phyloP scores from a whole-genome alignment of 1,284 basidiomycete genomes.

The Cryptococcus hybrid region DNA sequence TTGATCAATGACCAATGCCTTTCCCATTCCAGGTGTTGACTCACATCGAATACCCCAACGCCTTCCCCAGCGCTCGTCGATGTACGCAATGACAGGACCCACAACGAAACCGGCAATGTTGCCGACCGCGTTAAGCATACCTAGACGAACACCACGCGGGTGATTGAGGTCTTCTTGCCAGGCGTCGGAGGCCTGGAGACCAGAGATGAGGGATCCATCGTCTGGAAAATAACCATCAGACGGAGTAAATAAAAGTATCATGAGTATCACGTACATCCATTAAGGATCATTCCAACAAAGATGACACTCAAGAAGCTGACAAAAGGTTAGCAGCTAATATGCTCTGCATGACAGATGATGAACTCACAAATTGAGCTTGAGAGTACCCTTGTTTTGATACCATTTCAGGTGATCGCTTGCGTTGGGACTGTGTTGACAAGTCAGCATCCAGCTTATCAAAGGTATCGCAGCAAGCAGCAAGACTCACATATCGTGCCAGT shows the following conservation, averaged over 20 bases:
- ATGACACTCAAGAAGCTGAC: conserved; percentile 49
- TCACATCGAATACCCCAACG: conserved; percentile 51
- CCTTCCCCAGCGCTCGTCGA: conserved; percentile 47
- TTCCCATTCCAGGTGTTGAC: too few species aligned
- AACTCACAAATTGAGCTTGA: conserved; percentile 52
- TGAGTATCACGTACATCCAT: conserved; percentile 42
- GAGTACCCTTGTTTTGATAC: conserved; percentile 45
- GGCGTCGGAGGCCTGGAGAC: conserved; percentile 46
- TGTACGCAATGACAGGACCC: conserved; percentile 47
- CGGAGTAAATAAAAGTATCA: not conserved
- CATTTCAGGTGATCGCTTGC: conserved; percentile 43
- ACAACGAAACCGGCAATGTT: conserved; percentile 45
- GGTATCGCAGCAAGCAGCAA: too few species aligned
- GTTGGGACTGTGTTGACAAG: conserved; percentile 36
- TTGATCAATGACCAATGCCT: not conserved
- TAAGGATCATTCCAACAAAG: conserved; percentile 50
- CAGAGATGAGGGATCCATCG: conserved; percentile 49
- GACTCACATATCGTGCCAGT: conserved; percentile 51
- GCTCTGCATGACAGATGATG: not conserved
- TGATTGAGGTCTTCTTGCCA: conserved; percentile 48
- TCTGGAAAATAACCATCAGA: conserved; percentile 25
- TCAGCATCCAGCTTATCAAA: too few species aligned
- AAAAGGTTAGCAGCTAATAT: conserved; percentile 4
- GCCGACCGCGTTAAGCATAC: conserved; percentile 47
- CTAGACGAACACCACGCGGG: conserved; percentile 34